These are phyloP conservation scores for Takashimella tepidaria DNA, from an alignment of 1,284 basidiomycete species.

Conservation along the genomic window DNA sequence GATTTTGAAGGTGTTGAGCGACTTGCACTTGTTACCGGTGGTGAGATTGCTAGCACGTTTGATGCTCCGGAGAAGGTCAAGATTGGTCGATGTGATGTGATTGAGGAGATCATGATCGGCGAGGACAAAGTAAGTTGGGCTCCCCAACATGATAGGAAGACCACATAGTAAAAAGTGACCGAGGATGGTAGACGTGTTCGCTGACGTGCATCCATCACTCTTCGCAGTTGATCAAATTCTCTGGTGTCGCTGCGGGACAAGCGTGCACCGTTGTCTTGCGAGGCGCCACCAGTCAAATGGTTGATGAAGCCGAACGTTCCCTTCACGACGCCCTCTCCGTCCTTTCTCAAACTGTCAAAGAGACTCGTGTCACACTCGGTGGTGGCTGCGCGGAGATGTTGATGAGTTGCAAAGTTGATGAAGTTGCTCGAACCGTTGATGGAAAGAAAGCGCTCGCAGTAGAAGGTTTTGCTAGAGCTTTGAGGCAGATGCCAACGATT, in stretches of 20 bases:
- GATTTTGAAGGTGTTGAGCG: conserved; percentile 99
- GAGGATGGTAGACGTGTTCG: no score
- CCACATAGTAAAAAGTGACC: neutral
- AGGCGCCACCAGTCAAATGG: conserved; percentile 96
- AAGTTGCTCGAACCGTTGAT: conserved; percentile 73
- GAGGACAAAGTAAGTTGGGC: conserved; percentile 77
- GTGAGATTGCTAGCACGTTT: conserved; percentile 95
- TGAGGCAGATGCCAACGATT: conserved; percentile 81
- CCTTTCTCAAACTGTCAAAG: conserved; percentile 94
- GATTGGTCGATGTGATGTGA: conserved; percentile 86
- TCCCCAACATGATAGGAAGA: no score
- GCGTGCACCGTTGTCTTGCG: conserved; percentile 98
- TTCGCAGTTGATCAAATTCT: conserved; percentile 91
- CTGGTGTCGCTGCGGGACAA: conserved; percentile 93
- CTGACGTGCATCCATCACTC: no score
- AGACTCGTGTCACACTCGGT: conserved; percentile 88
- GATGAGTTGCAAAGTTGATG: conserved; percentile 92
- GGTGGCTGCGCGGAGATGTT: conserved; percentile 98
- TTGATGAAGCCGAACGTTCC: conserved; percentile 97
- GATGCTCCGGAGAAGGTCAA: conserved; percentile 90
- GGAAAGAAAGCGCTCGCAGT: conserved; percentile 96
- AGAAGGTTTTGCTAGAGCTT: conserved; percentile 82
- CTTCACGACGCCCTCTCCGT: conserved; percentile 97
- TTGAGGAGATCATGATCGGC: conserved; percentile 99
- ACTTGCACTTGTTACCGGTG: conserved; percentile 91